phyloP scores from a whole-genome alignment of 1,284 basidiomycete species.

The Fomitopsis palustris region DNA sequence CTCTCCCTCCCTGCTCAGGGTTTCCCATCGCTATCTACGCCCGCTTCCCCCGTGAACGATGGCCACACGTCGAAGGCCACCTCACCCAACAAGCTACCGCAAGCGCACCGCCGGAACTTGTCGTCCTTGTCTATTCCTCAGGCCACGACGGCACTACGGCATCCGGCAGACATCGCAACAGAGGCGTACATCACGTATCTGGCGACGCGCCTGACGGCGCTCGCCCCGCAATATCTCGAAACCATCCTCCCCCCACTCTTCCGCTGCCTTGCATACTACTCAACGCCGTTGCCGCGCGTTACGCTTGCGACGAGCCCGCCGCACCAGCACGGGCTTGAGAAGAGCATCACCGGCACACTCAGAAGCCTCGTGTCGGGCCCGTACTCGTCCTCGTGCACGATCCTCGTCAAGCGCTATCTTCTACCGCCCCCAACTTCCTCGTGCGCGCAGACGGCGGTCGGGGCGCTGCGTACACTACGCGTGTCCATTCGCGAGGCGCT shows the following conservation, averaged over 20 bases:
- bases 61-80: conserved; percentile 24
- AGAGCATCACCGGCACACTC: conserved; percentile 52
- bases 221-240: conserved; percentile 50
- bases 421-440: conserved; percentile 26
- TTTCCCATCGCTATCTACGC: conserved; percentile 21
- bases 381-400: conserved; percentile 59
- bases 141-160: conserved; percentile 26
- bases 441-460: conserved; percentile 47
- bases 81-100: conserved; percentile 29
- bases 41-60: conserved; percentile 25
- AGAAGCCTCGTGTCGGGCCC: conserved; percentile 58
- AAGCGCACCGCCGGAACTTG: conserved; percentile 51
- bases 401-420: conserved; percentile 51
- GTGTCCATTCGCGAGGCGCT: conserved; percentile 59
- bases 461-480: conserved; percentile 66
- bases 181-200: conserved; percentile 64
- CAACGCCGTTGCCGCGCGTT: conserved; percentile 61
- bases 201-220: conserved; percentile 49
- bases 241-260: conserved; percentile 68
- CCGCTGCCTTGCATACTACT: conserved; percentile 58
- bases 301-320: conserved; percentile 41
- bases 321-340: conserved; percentile 41
- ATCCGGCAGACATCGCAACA: conserved; percentile 55
- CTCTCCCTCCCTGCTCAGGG: conserved; percentile 37
- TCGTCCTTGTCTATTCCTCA: conserved; percentile 45